Conservation (phyloP, 768 basidiomycete genomes). For the Suillus luteus region DNA sequence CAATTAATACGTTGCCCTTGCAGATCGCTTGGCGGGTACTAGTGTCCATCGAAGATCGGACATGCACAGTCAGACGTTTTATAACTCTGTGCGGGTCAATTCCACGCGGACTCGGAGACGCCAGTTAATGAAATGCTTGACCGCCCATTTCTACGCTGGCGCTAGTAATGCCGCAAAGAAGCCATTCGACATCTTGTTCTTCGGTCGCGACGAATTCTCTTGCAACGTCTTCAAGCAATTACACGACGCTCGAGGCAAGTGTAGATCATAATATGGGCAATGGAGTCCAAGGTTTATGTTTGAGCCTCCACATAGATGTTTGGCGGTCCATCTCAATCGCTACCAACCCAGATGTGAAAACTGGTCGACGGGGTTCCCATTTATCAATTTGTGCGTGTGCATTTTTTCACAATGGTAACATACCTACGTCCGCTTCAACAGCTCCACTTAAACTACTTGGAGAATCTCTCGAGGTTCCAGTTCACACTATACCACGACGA, state of each 20-base stretch:
- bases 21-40: background rate
- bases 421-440: slow-evolving; percentile 29
- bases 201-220: slow-evolving; percentile 90
- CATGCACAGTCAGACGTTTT: background rate
- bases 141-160: background rate
- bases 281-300: slow-evolving; percentile 9
- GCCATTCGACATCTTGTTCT: slow-evolving; percentile 77
- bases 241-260: slow-evolving; percentile 60
- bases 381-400: slow-evolving; percentile 52
- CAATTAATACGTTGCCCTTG: background rate
- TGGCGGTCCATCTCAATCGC: slow-evolving; percentile 71
- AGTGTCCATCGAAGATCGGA: background rate
- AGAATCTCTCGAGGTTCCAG: slow-evolving; percentile 51
- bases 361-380: slow-evolving; percentile 61
- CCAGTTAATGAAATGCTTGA: background rate
- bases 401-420: background rate
- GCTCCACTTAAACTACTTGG: slow-evolving; percentile 73
- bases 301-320: slow-evolving; percentile 55
- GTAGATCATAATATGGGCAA: slow-evolving; percentile 10
- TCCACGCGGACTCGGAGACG: background rate
- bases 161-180: slow-evolving; percentile 10
- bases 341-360: slow-evolving; percentile 68
- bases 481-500: slow-evolving; percentile 60
- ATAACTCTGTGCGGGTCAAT: slow-evolving; percentile 1
- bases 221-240: slow-evolving; percentile 69